Evolutionary conservation across 2,329 filamentous ascomycete genomes (phyloP).

Genomic region (Fusarium torreyae): DNA sequence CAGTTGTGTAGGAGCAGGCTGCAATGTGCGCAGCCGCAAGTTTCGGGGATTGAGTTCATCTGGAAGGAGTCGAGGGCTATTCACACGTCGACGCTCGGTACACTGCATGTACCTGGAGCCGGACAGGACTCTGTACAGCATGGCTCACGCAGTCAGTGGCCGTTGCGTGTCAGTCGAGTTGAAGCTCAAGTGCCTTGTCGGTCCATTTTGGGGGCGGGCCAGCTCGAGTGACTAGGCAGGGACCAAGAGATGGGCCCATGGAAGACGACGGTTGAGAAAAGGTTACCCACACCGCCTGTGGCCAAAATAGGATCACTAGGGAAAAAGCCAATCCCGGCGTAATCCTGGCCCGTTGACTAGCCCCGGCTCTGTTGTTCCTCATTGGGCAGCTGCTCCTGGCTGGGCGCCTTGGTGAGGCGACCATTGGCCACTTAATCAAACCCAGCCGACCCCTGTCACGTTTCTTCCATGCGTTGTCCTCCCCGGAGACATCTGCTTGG

Average conservation of each 20-base stretch:
- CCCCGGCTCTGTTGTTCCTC: conserved; percentile 62
- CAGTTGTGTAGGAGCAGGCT: conserved; percentile 24
- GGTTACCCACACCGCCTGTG: conserved; percentile 54
- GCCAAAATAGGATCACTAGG: conserved; percentile 51
- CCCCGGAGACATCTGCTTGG: conserved; percentile 49
- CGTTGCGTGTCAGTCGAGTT: conserved; percentile 47
- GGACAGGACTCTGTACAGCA: conserved; percentile 33
- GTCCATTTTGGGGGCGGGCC: conserved; percentile 46
- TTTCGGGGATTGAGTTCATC: conserved; percentile 36
- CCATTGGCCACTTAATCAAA: conserved; percentile 70
- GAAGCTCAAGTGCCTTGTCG: conserved; percentile 43
- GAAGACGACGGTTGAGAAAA: conserved; percentile 30
- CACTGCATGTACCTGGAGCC: conserved; percentile 39
- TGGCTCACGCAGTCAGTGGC: conserved; percentile 32
- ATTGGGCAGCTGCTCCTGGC: conserved; percentile 66
- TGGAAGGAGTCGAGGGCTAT: conserved; percentile 33
- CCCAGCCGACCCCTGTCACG: conserved; percentile 64
- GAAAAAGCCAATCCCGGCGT: conserved; percentile 55
- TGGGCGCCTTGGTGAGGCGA: conserved; percentile 55
- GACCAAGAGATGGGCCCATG: conserved; percentile 40
- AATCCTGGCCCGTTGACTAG: conserved; percentile 62
- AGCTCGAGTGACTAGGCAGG: conserved; percentile 35
- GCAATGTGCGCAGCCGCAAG: conserved; percentile 35
- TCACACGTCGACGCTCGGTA: conserved; percentile 27
- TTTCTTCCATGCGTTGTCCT: conserved; percentile 67